Base-by-base conservation (phyloP, 129 eudicot species). In the Pseudognaphalium luteoalbum region DNA sequence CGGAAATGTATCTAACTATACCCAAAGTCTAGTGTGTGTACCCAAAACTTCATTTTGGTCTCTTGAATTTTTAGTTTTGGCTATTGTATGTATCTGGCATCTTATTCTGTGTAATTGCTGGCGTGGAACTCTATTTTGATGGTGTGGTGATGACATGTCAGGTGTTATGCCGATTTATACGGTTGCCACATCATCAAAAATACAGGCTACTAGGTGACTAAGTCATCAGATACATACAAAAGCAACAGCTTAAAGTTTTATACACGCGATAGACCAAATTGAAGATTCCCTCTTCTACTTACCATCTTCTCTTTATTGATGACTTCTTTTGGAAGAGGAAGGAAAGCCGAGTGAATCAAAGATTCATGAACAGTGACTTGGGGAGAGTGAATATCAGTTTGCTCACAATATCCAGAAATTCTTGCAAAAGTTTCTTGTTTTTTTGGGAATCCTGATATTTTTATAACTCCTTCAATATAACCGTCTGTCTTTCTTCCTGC, bases 361-460 rank as follows among this genome's bases (percentile, higher is more conserved):
- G 91, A 87, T 76, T 87, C 91, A 68, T 75, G 74, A 60, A 87
- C 77, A 6, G 88, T 84, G 22, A 87, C 60, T 25, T 75, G 78
- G 65, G 91, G 86, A 58, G 86, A 81, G 57, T 87, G 91, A 33
- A 87, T 84, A 28, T 87, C 91, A 20, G 76, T 81, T 68, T 87
- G 91, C 69, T 87, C 88, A 56, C 91, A 84, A 69, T 87, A 87
- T 42, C 86, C 91, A 16, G 88, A 83, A 20, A 87, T 73, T 67
- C 88, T 72, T 4, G 91, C 88, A 28, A 81, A 87, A 0, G 88
- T 81, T 59, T 76, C 84, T 68, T 84, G 91, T 52, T 74, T 66
- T 50, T 87, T 87, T 1, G 85, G 76, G 78, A 84, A 84, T 47
- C 91, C 91, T 1, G 86, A 83, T 22, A 87, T 81, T 66, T 79